Conservation (phyloP, 345 rosid genomes). For the Eucalyptus marginata region DNA sequence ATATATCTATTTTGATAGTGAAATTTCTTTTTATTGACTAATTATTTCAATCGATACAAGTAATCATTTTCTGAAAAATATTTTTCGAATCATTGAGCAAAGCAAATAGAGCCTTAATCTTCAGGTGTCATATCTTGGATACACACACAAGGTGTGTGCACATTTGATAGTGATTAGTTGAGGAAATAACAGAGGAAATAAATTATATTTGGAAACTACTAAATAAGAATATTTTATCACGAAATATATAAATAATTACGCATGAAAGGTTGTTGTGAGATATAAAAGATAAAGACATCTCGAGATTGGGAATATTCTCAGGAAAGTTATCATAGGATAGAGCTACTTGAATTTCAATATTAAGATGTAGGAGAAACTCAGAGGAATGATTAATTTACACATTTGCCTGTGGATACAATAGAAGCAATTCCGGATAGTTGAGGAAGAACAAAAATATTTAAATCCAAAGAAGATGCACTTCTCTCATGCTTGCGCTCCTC, state of each 20-base stretch:
- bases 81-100: accelerated
- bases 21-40: not conserved
- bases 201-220: not conserved
- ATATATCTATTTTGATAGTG: accelerated
- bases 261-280: not conserved
- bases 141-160: not conserved
- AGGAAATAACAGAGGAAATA: not conserved
- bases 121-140: not conserved
- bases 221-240: not conserved
- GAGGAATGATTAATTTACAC: no score
- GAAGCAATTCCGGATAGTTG: no score
- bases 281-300: not conserved
- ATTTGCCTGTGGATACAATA: no score
- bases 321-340: not conserved
- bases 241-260: not conserved
- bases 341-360: no score
- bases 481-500: not conserved
- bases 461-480: not conserved
- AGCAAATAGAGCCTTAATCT: not conserved
- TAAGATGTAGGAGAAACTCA: no score
- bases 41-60: not conserved
- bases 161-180: no score
- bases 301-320: not conserved
- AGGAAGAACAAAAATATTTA: no score
- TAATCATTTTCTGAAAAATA: accelerated